These are phyloP conservation scores for Sclerotinia minor DNA, from an alignment of 2,329 filamentous ascomycete species.

Conservation along the genomic window DNA sequence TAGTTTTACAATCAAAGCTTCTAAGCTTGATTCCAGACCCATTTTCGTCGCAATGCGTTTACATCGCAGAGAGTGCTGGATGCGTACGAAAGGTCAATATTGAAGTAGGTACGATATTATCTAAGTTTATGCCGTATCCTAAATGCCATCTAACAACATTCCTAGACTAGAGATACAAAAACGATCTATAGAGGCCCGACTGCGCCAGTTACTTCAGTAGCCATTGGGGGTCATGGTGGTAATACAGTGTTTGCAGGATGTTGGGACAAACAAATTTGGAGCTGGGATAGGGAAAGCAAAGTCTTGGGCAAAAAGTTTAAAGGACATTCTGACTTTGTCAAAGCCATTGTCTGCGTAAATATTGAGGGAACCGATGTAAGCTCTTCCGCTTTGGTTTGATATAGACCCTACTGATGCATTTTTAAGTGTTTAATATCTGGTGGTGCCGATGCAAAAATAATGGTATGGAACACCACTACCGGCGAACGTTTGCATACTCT, in stretches of 20 bases:
- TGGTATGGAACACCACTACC: slow-evolving; percentile 76
- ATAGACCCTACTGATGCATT: slow-evolving; percentile 12
- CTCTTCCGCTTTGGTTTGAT: slow-evolving; percentile 13
- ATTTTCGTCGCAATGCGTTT: slow-evolving; percentile 59
- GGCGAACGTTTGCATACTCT: slow-evolving; percentile 72
- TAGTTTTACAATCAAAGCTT: slow-evolving; percentile 81
- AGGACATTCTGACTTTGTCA: slow-evolving; percentile 90
- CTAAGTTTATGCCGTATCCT: not conserved
- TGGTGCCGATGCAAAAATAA: slow-evolving; percentile 74
- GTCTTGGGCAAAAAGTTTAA: slow-evolving; percentile 59
- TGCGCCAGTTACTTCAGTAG: slow-evolving; percentile 77
- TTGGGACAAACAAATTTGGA: slow-evolving; percentile 93
- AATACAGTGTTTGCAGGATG: slow-evolving; percentile 77
- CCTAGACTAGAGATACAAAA: slow-evolving; percentile 47
- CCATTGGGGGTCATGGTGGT: slow-evolving; percentile 58
- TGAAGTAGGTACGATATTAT: slow-evolving; percentile 60
- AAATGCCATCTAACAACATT: slow-evolving; percentile 23
- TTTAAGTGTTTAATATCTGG: slow-evolving; percentile 64
- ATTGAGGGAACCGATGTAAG: slow-evolving; percentile 59
- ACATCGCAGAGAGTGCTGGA: slow-evolving; percentile 86
- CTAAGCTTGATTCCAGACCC: slow-evolving; percentile 72
- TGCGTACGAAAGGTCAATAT: slow-evolving; percentile 71
- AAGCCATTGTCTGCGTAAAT: slow-evolving; percentile 66
- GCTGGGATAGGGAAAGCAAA: slow-evolving; percentile 68
- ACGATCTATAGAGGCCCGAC: slow-evolving; percentile 69